Evolutionary conservation across 2,329 filamentous ascomycete genomes (phyloP).

Genomic region (Pseudocercospora macadamiae): DNA sequence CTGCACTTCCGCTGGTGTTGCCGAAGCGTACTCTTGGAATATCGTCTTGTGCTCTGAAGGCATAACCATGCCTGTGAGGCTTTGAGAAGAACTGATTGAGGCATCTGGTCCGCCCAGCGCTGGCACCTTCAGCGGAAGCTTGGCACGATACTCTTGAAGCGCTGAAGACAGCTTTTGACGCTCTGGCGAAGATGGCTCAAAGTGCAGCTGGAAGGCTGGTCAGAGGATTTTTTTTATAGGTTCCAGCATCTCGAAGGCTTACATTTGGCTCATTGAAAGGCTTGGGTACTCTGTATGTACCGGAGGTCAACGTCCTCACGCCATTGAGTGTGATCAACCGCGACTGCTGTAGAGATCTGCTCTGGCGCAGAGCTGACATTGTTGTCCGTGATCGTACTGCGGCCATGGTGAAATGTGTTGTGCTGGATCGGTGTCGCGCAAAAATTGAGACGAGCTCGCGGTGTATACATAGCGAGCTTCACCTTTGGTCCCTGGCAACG

Average conservation of each 20-base stretch:
- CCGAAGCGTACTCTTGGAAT: constrained; percentile 82
- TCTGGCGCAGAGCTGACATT: constrained; percentile 4
- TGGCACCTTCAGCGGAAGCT: constrained; percentile 74
- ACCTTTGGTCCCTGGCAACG: background rate
- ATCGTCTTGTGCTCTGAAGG: constrained; percentile 77
- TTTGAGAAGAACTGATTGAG: constrained; percentile 56
- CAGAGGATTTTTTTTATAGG: too few relatives aligned
- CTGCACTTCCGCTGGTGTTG: constrained; percentile 72
- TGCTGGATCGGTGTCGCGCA: background rate
- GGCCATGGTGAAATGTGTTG: constrained; percentile 6
- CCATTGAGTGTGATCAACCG: background rate
- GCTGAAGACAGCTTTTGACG: constrained; percentile 74
- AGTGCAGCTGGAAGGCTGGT: constrained; percentile 81
- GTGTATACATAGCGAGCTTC: constrained; percentile 6
- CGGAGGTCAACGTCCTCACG: constrained; percentile 19
- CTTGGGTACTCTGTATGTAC: constrained; percentile 21
- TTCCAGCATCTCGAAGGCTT: background rate
- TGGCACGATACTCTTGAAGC: constrained; percentile 68
- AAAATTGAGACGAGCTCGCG: background rate
- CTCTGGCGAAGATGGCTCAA: constrained; percentile 77
- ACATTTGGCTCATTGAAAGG: constrained; percentile 24
- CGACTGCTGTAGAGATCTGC: background rate
- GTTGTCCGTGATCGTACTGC: background rate
- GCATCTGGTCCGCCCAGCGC: constrained; percentile 75
- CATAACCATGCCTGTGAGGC: constrained; percentile 70